phyloP scores from a whole-genome alignment of 2,329 filamentous ascomycete species.

The Davidsoniella australis region DNA sequence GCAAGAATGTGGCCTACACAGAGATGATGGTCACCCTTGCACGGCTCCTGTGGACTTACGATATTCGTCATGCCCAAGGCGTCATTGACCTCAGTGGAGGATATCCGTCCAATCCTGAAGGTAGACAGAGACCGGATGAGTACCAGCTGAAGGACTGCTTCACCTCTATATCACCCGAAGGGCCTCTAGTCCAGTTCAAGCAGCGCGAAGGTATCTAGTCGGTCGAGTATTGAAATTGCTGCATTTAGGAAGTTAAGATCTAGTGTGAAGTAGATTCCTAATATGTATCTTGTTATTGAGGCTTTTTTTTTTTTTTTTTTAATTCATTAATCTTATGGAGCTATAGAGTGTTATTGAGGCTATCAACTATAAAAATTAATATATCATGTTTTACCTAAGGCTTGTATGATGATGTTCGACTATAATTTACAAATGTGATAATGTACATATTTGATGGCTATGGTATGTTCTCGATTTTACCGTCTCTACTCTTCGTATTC shows the following conservation, averaged over 20 bases:
- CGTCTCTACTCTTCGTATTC: too few relatives aligned
- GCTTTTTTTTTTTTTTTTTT: too few relatives aligned
- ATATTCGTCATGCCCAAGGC: slow-evolving; percentile 34
- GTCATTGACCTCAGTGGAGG: slow-evolving; percentile 29
- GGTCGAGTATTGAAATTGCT: background rate
- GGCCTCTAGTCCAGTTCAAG: slow-evolving; percentile 48
- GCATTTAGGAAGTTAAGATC: background rate
- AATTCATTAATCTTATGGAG: too few relatives aligned
- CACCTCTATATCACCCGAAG: slow-evolving; percentile 50
- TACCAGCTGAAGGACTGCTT: slow-evolving; percentile 59
- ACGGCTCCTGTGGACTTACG: slow-evolving; percentile 42
- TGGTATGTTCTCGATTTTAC: too few relatives aligned
- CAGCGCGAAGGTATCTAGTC: slow-evolving; percentile 15
- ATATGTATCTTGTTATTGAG: background rate
- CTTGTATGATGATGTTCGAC: background rate
- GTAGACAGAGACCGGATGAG: slow-evolving; percentile 38
- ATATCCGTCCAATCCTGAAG: slow-evolving; percentile 31
- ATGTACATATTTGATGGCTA: too few relatives aligned
- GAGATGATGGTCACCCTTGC: slow-evolving; percentile 50
- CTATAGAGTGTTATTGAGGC: too few relatives aligned
- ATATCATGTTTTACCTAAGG: background rate
- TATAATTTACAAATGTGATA: too few relatives aligned
- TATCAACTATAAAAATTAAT: background rate
- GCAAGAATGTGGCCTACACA: slow-evolving; percentile 50
- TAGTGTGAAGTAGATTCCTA: background rate